A percentile compares a stretch with the other conserved stretches of the same genome.
These are phyloP conservation scores for Ganoderma meredithae DNA, from an alignment of 1,284 basidiomycete species.

Conservation along the genomic window DNA sequence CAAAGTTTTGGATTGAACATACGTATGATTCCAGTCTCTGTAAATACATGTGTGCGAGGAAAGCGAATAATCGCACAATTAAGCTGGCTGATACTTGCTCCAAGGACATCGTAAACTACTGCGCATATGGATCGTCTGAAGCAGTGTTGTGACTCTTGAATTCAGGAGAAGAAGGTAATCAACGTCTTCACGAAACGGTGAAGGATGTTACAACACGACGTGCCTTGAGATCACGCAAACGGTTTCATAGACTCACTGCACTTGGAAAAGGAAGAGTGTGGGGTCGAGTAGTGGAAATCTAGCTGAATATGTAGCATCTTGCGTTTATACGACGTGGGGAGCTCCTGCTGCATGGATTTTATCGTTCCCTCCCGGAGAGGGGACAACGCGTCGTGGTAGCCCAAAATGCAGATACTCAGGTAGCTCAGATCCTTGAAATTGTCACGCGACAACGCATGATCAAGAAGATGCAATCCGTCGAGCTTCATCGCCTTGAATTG, in stretches of 20 bases:
- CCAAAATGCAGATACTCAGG: background rate
- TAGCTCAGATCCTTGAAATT: conserved; percentile 1
- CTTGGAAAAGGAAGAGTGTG: background rate
- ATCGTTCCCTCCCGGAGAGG: background rate
- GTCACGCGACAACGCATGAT: conserved; percentile 2
- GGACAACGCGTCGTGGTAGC: background rate
- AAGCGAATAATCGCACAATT: background rate
- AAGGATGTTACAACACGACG: background rate
- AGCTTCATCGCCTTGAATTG: background rate
- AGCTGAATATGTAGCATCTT: background rate
- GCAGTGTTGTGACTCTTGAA: too few relatives aligned
- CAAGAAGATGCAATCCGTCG: background rate
- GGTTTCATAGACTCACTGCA: background rate
- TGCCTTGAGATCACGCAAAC: background rate
- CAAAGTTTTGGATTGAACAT: too few relatives aligned
- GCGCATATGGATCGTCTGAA: background rate
- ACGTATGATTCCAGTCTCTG: too few relatives aligned
- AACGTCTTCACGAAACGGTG: background rate
- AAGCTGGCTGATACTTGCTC: background rate
- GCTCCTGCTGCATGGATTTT: background rate
- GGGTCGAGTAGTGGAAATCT: background rate
- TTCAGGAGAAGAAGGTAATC: too few relatives aligned
- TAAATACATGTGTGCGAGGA: too few relatives aligned
- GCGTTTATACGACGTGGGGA: background rate
- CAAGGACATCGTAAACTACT: background rate